Conservation (phyloP, 805 yeast genomes). For the Clavispora carvajalis region DNA sequence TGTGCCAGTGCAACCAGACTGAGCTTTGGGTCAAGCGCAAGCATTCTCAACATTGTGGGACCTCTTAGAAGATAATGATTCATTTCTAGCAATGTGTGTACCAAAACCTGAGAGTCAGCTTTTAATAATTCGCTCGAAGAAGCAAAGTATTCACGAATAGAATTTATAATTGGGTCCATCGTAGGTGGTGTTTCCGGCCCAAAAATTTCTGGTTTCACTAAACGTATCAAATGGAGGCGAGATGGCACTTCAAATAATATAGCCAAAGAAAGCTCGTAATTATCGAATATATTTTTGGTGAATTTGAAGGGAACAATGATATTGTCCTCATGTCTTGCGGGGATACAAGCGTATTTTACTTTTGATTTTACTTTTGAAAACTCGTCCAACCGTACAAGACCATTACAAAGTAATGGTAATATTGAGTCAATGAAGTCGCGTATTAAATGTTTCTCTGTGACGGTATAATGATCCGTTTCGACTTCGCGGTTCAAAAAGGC, state of each 20-base stretch:
- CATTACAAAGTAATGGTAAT: constrained; percentile 4
- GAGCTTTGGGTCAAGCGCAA: not conserved
- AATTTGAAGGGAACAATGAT: constrained; percentile 2
- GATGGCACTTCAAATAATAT: constrained; percentile 2
- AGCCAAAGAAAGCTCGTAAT: constrained; percentile 6
- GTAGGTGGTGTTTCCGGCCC: not conserved
- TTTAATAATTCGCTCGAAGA: not conserved
- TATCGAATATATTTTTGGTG: constrained; percentile 2
- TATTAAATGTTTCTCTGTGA: not conserved
- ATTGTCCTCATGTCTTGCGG: constrained; percentile 1
- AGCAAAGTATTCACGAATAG: not conserved
- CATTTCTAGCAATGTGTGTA: not conserved
- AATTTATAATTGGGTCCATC: not conserved
- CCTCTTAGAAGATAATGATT: not conserved
- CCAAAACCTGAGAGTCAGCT: not conserved
- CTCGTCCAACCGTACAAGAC: not conserved
- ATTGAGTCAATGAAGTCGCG: not conserved
- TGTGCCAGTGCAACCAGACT: not conserved
- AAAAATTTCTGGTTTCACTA: not conserved
- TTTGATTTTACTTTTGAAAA: not conserved
- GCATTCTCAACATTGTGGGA: not conserved
- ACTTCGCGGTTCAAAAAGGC: not conserved
- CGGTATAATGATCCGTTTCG: not conserved
- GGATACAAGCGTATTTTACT: constrained; percentile 4
- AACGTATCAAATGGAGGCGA: not conserved